Base-by-base conservation (phyloP, 2,329 filamentous ascomycete species). In the Phyllosticta capitalensis region DNA sequence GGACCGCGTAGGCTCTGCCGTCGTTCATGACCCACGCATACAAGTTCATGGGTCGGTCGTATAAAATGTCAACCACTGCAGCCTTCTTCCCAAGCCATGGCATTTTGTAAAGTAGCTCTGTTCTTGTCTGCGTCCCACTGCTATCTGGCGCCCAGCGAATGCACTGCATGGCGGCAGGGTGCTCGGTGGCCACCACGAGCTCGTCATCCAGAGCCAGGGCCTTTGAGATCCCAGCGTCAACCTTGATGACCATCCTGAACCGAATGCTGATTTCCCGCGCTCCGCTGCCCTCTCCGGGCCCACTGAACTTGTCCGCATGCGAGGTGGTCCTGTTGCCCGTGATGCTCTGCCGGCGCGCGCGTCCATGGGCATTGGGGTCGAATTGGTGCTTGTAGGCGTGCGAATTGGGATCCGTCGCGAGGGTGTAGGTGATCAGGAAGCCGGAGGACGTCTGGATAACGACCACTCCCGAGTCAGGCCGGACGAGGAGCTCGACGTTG, bases 211-310 rank as follows among this genome's bases (percentile, higher is more conserved):
- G 80, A 2, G 94, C 92, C 58, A 97, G 76, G 10, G 89, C 90
- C 67, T 86, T 89, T 65, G 86, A 86, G 66, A 99, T 96, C 2
- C 94, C 94, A 2, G 94, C 94, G 73, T 99, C 94, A 19, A 99
- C 90, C 71, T 95, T 95, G 69, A 99, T 97, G 14, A 96, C 92
- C 89, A 96, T 96, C 60, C 92, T 84, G 74, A 99, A 99, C 10
- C 90, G 88, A 54, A 99, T 81, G 67, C 88, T 95, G 59, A 95
- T 84, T 73, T 99, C 94, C 57, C 85, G 83, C 55, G 96, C 86
- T 3, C 90, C 90, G 54, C 82, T 82, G 9, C 89, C 89, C 71
- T 96, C 94, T 33, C 92, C 92, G 1, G 88, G 84, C 0, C 89
- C 89, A 73, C 68, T 70, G 58, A 74, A 74, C n/a, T 67, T 66